Evolutionary conservation across 2,329 filamentous ascomycete species (phyloP), one percentile per base, ranked within the genome.

Genomic region (Colletotrichum spinosum): DNA sequence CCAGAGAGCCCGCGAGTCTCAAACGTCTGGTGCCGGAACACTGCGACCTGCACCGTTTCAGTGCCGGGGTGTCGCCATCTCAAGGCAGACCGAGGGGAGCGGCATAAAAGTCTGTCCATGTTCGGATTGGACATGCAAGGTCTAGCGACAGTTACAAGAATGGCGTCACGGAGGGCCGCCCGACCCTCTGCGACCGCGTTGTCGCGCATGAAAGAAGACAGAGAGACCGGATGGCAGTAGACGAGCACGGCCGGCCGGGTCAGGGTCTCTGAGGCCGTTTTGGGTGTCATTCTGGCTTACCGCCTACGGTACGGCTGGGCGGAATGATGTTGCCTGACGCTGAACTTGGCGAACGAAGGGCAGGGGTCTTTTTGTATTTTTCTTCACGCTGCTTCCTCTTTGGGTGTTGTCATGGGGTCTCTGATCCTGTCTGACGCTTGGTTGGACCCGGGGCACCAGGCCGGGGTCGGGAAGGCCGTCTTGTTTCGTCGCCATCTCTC

Each of bases 11-110:
- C 70, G 69, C 68, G 69, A 70, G 69, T 69, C 71, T 75, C 72
- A 76, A 75, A 76, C 74, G 63, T 53, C 13, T 64, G 59, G 68
- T 72, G 72, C 73, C 68, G 70, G 72, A 71, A 70, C 70, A 67
- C 70, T 75, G 73, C 71, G 71, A 75, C 74, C 69, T 68, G 52
- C 60, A 56, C 65, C 60, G 75, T 76, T 76, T 76, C 75, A 75
- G 65, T 51, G 53, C 61, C 50, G 56, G 64, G 55, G 51, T 50
- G 17, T 25, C 55, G 39, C 61, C 57, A 64, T 54, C 45, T 41
- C 45, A 25, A 58, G 42, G 45, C 39, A 46, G 45, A 37, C 55
- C 25, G 4, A 25, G 25, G 25, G 51, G 51, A 33, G 39, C 53
- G 65, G 61, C 65, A 61, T 65, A 56, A 62, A 25, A 55, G 17